Base-by-base conservation (phyloP, 495 filamentous ascomycete species). In the Aspergillus sparsus region DNA sequence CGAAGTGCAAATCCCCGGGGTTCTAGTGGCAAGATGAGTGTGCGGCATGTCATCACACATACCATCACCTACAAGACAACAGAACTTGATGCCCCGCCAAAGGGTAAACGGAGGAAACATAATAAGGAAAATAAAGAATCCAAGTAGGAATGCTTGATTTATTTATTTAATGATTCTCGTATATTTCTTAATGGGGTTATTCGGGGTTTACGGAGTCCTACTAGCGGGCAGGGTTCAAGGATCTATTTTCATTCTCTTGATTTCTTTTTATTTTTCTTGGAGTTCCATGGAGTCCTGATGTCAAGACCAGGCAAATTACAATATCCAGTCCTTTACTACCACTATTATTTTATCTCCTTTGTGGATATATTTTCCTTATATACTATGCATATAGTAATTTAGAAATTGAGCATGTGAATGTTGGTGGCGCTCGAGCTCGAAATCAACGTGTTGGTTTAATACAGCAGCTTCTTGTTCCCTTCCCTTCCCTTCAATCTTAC, bases 1-100 rank as follows among this genome's bases (percentile, higher is more conserved):
- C 57, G 71, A 47, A 74, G 66, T 58, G 66, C 75, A 18, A 46
- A 55, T 55, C 51, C 65, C 57, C 39, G 58, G 33, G 49, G 41
- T 34, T 60, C 58, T 7, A 59, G 57, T 8, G 49, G 58, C 7
- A 72, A 69, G 1, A 72, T 82, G 50, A 82, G 77, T 53, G 78
- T 82, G 11, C 66, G 71, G 34, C 77, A 81, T 62, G 74, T 82
- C 13, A 75, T 82, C 11, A 82, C 80, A 0, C 70, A 77, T 13
- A 82, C 80, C 1, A 74, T 82, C 5, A 81, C 74, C 1, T 79
- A 75, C 53, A 79, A 77, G 57, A 67, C 72, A 12, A 79, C 74
- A 1, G 70, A 64, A 27, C 66, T 79, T 11, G 74, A 77, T 37
- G 62, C 70, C 11, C 72, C 74, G 3, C 76, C 76, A 3, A 79